phyloP scores from a whole-genome alignment of 164 flowering plant species.

The Santalum album region DNA sequence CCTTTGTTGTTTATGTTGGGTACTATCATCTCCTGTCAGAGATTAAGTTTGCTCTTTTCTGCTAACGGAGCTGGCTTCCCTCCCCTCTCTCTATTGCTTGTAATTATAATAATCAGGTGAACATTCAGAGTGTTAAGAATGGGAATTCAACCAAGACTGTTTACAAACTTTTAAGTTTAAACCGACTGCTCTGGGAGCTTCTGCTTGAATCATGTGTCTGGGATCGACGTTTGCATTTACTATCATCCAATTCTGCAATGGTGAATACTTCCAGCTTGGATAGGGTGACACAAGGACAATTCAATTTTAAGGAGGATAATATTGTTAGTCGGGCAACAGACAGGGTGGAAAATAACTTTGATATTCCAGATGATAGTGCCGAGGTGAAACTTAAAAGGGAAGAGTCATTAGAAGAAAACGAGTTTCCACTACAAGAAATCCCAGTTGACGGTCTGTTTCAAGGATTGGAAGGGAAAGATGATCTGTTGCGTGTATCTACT shows the following conservation, averaged over 20 bases:
- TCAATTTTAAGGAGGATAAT: slow-evolving; percentile 13
- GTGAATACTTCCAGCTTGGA: slow-evolving; percentile 10
- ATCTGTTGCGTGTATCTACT: slow-evolving; percentile 1
- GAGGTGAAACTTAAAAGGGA: slow-evolving; percentile 17
- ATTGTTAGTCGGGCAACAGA: slow-evolving; percentile 6
- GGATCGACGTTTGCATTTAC: slow-evolving; percentile 59
- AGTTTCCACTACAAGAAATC: slow-evolving; percentile 10
- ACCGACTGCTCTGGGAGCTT: slow-evolving; percentile 58
- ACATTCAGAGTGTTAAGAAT: slow-evolving; percentile 29
- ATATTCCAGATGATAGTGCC: slow-evolving; percentile 6
- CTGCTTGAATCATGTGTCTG: slow-evolving; percentile 64
- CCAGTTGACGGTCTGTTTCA: slow-evolving; percentile 10
- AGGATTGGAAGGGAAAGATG: slow-evolving; percentile 6
- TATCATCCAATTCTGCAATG: slow-evolving; percentile 27
- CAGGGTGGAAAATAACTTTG: slow-evolving; percentile 1
- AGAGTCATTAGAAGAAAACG: slow-evolving; percentile 9
- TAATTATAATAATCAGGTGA: slow-evolving; percentile 24
- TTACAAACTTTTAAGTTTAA: slow-evolving; percentile 49
- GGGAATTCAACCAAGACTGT: slow-evolving; percentile 24
- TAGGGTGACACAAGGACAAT: slow-evolving; percentile 13
- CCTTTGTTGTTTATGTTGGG: background rate
- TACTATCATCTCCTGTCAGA: background rate
- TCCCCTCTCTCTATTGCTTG: background rate
- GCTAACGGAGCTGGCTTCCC: no score
- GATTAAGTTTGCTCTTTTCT: background rate